Evolutionary conservation across 1,284 basidiomycete species (phyloP), one percentile per base, ranked within the genome.

Genomic region (Ganoderma boninense): DNA sequence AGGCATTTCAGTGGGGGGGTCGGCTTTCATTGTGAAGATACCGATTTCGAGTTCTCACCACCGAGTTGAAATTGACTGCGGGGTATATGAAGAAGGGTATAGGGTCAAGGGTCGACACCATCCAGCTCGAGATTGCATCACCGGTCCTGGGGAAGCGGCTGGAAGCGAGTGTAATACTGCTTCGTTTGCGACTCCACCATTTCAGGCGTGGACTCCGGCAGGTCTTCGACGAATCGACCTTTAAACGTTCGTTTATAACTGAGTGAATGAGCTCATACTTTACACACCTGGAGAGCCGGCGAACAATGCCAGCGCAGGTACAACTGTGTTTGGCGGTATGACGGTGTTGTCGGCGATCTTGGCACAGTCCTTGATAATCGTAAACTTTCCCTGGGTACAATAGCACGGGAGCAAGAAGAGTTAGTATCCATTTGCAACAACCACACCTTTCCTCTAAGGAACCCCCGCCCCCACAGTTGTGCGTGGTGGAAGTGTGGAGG

Each of bases 281-380:
- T 26, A 52, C 82, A 69, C 72, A 94, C 96, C 96, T 77, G 98
- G 97, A 66, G 95, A 95, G 13, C 98, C 98, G 16, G 89, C 84
- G 82, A 97, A 99, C 6, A 94, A 84, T 0, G 96, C 90, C 73
- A 98, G 84, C 4, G 95, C 94, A 0, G 97, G 96, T 14, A 99
- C 90, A 63, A 99, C 95, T 0, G 97, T 97, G 70, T 96, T 96
- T 16, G 97, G 94, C 2, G 97, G 94, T 5, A 99, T 84, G 23
- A 99, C 91, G 0, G 96, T 94, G 73, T 94, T 92, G 80, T 97
- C 96, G 70, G 90, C 93, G 71, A 95, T 92, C 71, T 91, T 92
- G 4, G 95, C 95, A 76, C 96, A 96, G 79, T 99, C 97, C 80
- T 99, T 98, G 82, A 99, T 97, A 73, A 98, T 96, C 0, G 93